phyloP scores from a whole-genome alignment of 345 rosid species.

The Boechera retrofracta region DNA sequence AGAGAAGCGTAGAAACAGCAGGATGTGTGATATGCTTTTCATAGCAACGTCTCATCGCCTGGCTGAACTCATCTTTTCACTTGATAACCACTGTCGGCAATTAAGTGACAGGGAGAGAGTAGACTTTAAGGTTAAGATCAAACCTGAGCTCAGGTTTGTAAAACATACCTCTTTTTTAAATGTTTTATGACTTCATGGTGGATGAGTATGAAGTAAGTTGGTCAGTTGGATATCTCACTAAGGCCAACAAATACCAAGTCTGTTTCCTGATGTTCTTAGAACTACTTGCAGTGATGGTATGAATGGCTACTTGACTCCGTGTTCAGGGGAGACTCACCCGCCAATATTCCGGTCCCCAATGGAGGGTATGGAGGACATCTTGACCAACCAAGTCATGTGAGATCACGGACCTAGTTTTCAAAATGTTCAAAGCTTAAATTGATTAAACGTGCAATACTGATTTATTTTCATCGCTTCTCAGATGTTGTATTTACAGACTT shows the following conservation, averaged over 20 bases:
- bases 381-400: constrained; percentile 93
- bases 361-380: constrained; percentile 82
- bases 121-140: constrained; percentile 64
- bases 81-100: constrained; percentile 76
- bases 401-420: constrained; percentile 39
- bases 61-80: constrained; percentile 80
- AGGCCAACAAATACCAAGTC: neutral
- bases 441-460: constrained; percentile 17
- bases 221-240: neutral
- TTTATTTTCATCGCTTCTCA: constrained; percentile 43
- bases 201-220: neutral
- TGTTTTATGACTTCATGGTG: constrained; percentile 3
- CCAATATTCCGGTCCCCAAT: constrained; percentile 91
- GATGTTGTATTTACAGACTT: constrained; percentile 82
- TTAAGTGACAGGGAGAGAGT: constrained; percentile 55
- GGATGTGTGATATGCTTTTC: constrained; percentile 90
- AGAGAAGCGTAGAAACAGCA: constrained; percentile 83
- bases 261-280: constrained; percentile 51
- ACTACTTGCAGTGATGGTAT: constrained; percentile 92
- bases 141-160: constrained; percentile 82
- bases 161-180: neutral
- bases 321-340: constrained; percentile 87
- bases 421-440: neutral
- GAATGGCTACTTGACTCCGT: constrained; percentile 93
- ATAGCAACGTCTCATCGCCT: constrained; percentile 79